Conservation (phyloP, 192 early-diverging fungal species). For the Backusella tuberculispora region DNA sequence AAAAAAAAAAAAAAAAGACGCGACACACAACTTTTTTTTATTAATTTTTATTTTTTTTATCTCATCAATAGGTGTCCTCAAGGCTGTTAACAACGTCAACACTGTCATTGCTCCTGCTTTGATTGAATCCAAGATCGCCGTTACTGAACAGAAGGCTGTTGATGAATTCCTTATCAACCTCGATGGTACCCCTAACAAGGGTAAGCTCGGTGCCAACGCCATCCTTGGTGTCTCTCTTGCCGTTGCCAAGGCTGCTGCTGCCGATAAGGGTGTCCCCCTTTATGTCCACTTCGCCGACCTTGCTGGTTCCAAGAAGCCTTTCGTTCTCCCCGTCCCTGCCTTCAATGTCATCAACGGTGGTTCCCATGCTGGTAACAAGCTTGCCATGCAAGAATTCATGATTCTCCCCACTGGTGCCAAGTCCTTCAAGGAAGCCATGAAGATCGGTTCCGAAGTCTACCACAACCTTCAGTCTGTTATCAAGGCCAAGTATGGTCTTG, state of each 20-base stretch:
- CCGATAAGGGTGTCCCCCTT: constrained; percentile 91
- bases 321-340: constrained; percentile 95
- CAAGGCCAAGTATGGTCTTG: constrained; percentile 98
- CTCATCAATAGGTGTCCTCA: constrained; percentile 72
- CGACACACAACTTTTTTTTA: too few relatives aligned
- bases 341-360: constrained; percentile 99
- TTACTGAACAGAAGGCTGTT: constrained; percentile 84
- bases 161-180: constrained; percentile 92
- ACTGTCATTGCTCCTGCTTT: constrained; percentile 84
- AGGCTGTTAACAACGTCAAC: constrained; percentile 94
- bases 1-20: not conserved
- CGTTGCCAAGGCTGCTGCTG: constrained; percentile 94
- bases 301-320: constrained; percentile 78
- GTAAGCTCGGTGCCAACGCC: constrained; percentile 96
- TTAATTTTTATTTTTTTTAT: not conserved
- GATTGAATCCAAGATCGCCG: constrained; percentile 78
- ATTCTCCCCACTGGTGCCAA: constrained; percentile 94
- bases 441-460: constrained; percentile 98
- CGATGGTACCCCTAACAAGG: constrained; percentile 97
- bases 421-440: constrained; percentile 95
- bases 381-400: constrained; percentile 99
- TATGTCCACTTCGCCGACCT: constrained; percentile 95
- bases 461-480: constrained; percentile 93
- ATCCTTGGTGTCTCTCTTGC: constrained; percentile 98
- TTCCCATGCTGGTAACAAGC: constrained; percentile 98